Conservation (phyloP, 352 stramenopile species). For the Globisporangium takayamanum region DNA sequence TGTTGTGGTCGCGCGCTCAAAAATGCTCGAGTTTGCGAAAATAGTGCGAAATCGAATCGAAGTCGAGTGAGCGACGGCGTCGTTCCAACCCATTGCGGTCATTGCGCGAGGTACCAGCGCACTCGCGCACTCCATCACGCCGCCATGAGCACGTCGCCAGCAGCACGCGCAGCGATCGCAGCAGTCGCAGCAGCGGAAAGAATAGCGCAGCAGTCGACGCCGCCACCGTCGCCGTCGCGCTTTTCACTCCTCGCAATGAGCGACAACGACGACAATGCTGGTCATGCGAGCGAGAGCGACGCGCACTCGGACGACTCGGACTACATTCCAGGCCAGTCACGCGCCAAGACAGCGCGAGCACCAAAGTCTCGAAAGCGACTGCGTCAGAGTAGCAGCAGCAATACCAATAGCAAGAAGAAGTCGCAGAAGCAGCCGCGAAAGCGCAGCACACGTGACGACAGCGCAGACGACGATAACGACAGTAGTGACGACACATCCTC, state of each 20-base stretch:
- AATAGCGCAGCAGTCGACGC: constrained; percentile 2
- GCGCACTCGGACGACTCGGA: constrained; percentile 10
- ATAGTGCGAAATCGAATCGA: too few species aligned
- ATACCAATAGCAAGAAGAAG: background rate
- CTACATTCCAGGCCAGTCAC: constrained; percentile 2
- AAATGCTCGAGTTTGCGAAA: too few species aligned
- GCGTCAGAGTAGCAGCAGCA: constrained; percentile 4
- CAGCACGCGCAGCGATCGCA: too few species aligned
- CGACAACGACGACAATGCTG: background rate
- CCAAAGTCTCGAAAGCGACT: constrained; percentile 5
- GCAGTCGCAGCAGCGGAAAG: background rate
- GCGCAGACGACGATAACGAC: background rate
- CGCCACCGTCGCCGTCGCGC: constrained; percentile 8
- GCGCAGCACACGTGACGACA: background rate
- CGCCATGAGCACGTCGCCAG: too few species aligned
- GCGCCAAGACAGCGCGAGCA: background rate
- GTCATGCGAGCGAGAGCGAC: background rate
- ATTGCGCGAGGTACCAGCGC: too few species aligned
- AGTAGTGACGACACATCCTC: background rate
- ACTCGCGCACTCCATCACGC: too few species aligned
- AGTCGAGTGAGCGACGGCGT: too few species aligned
- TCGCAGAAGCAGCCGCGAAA: background rate
- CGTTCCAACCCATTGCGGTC: too few species aligned
- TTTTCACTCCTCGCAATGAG: background rate
- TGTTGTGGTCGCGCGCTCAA: too few species aligned